These are phyloP conservation scores for Taiozyma sp. DNA, from an alignment of 1,139 yeast genomes.

Conservation along the genomic window DNA sequence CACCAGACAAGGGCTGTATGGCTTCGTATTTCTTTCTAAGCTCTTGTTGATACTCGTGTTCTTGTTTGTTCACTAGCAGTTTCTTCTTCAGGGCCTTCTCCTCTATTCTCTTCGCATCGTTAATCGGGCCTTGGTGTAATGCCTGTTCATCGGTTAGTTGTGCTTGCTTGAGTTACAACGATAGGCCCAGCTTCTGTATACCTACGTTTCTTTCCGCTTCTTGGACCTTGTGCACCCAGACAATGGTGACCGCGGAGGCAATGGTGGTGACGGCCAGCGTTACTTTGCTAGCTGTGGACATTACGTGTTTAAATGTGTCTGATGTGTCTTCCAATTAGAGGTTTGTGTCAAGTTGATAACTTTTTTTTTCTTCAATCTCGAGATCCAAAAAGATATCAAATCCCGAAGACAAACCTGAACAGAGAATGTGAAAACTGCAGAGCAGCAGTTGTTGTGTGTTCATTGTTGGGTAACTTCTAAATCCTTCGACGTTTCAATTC, in stretches of 20 bases:
- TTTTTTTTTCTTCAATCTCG: background rate
- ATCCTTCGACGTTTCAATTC: too few relatives aligned
- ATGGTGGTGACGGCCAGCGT: slow-evolving; percentile 59
- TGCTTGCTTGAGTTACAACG: background rate
- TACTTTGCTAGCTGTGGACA: slow-evolving; percentile 72
- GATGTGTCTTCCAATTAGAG: background rate
- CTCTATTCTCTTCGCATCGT: slow-evolving; percentile 53
- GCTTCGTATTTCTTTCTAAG: slow-evolving; percentile 58
- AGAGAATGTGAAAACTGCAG: too few relatives aligned
- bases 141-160: slow-evolving; percentile 30
- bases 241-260: slow-evolving; percentile 53
- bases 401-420: background rate
- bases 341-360: background rate
- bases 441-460: too few relatives aligned
- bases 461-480: too few relatives aligned
- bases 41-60: slow-evolving; percentile 71
- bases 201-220: slow-evolving; percentile 51
- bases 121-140: slow-evolving; percentile 74
- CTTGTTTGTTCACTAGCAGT: slow-evolving; percentile 55
- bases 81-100: slow-evolving; percentile 29
- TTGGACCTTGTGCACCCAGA: slow-evolving; percentile 68
- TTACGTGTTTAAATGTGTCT: slow-evolving; percentile 20
- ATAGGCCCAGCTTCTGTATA: background rate
- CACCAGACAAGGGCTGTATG: slow-evolving; percentile 63
- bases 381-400: background rate